Base-by-base conservation (phyloP, 2,329 filamentous ascomycete species). In the Colletotrichum coccodes region DNA sequence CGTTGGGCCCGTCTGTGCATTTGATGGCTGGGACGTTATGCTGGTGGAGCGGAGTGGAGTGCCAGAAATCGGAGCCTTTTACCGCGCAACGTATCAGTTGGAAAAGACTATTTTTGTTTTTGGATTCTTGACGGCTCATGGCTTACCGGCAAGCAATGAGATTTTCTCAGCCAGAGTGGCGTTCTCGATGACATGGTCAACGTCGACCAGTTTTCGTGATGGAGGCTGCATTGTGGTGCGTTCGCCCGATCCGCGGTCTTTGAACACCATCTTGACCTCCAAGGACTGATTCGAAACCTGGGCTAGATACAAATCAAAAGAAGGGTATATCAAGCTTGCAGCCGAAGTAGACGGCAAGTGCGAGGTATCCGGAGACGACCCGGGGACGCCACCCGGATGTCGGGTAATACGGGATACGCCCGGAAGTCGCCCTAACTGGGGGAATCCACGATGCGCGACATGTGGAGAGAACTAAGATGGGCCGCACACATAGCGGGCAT, bases 1-100 rank as follows among this genome's bases (percentile, higher is more conserved):
- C 91, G 76, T 92, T 92, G 34, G 91, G 91, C 0, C 91, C 91
- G 73, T 93, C 91, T 36, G 89, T 87, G 53, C 90, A 84, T 52
- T 91, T 88, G 42, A 92, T 82, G 0, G 90, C 88, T 3, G 90
- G 90, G 32, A 92, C 84, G 1, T 87, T 86, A 73, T 90, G 84
- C 21, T 87, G 77, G 11, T 88, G 87, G 6, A 92, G 81, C 11
- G 86, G 77, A 70, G 87, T 86, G 36, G 90, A 91, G 74, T 92
- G 89, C 91, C 91, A 92, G 73, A 92, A 91, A 78, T 92, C 90
- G 71, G 86, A 84, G 62, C 89, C 89, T 86, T 64, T 30, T 4
- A 1, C 23, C 18, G 42, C 9, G n/a, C 32, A n/a, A 34, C 40
- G 36, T 36, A 28, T 49, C 3, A 56, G 53, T 23, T 46, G 42